Base-by-base conservation (phyloP, 257 asterid genomes). In the Rauvolfia tetraphylla region DNA sequence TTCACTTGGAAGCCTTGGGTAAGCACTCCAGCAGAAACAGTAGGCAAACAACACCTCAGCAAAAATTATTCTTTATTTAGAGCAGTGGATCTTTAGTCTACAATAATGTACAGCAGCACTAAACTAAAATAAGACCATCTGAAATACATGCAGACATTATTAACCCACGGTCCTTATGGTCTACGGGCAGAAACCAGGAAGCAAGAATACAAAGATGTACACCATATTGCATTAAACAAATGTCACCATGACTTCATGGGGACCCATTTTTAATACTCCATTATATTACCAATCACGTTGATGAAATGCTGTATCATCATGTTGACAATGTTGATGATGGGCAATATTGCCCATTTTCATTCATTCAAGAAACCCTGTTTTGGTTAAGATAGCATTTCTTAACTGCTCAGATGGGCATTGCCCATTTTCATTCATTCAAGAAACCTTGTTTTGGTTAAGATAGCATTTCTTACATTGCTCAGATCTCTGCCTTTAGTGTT, bases 401-500 rank as follows among this genome's bases (percentile, higher is more conserved):
- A n/a, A n/a, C n/a, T n/a, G n/a, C n/a, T n/a, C n/a, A n/a, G n/a
- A n/a, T n/a, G n/a, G n/a, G n/a, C n/a, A n/a, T n/a, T n/a, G n/a
- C n/a, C n/a, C n/a, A n/a, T n/a, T n/a, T n/a, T n/a, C n/a, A n/a
- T 17, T 67, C 49, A 51, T 72, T 91, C 94, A 76, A 91, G 91
- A 85, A 90, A 91, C 4, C 96, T 94, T 4, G 96, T 91, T 84
- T 75, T 87, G 62, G 88, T 80, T 62, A 91, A 79, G 5, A 91
- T 87, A 36, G 88, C 85, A 82, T 89, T 87, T 80, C 96, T 84
- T 10, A 90, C 89, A 79, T 85, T 78, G 74, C 88, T 89, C 17
- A 87, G 80, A 71, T 88, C 96, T 76, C 93, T 88, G 31, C 96
- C 96, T 77, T 90, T 90, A 90, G 86, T 18, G 91, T 90, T 44